A percentile compares a stretch with the other conserved stretches of the same genome.
These are phyloP conservation scores for Elaeis guineensis DNA, from an alignment of 176 grass and related monocot genomes.

Conservation along the genomic window DNA sequence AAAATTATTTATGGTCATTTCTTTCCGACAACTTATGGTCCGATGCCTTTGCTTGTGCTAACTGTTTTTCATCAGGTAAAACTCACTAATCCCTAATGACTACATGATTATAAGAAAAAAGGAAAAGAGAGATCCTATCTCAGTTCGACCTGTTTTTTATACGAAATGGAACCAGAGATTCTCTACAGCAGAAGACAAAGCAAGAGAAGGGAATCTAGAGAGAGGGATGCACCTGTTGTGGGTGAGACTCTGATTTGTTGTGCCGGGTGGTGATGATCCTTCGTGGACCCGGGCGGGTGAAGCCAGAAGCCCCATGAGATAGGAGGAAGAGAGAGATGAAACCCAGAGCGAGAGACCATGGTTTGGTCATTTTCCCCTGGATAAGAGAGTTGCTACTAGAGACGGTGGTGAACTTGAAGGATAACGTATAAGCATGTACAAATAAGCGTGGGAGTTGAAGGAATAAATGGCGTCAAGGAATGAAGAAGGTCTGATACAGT, in stretches of 20 bases:
- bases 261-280: constrained; percentile 43
- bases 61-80: too few relatives aligned
- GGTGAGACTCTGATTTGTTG: constrained; percentile 37
- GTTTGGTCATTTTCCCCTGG: background rate
- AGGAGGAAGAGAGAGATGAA: constrained; percentile 15
- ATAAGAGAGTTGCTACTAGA: too few relatives aligned
- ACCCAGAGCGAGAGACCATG: background rate
- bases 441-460: too few relatives aligned
- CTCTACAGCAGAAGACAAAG: background rate
- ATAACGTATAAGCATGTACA: too few relatives aligned
- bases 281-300: constrained; percentile 43
- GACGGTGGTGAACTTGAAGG: too few relatives aligned
- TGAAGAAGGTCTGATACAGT: too few relatives aligned
- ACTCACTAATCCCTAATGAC: too few relatives aligned
- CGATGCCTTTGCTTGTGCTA: too few relatives aligned
- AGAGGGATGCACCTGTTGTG: constrained; percentile 48
- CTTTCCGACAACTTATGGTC: too few relatives aligned
- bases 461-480: too few relatives aligned
- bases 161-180: background rate
- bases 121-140: too few relatives aligned
- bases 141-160: background rate
- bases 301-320: constrained; percentile 17
- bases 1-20: too few relatives aligned
- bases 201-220: background rate
- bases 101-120: background rate